These are phyloP conservation scores for Guyanaporus albipodus DNA, from an alignment of 768 basidiomycete genomes.

Conservation along the genomic window DNA sequence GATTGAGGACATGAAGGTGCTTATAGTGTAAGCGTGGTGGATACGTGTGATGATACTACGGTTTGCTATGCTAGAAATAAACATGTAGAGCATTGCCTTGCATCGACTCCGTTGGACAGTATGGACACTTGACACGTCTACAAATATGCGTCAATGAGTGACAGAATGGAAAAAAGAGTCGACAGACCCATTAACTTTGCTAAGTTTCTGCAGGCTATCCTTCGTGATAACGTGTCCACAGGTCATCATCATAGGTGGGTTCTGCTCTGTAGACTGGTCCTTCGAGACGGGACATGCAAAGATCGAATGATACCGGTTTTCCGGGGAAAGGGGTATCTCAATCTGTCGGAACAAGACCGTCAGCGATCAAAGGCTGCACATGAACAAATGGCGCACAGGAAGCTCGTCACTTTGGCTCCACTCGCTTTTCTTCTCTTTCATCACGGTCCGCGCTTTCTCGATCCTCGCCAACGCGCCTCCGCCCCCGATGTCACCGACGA, in stretches of 20 bases:
- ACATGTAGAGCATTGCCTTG: slow-evolving; percentile 55
- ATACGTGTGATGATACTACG: not conserved
- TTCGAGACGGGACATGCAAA: slow-evolving; percentile 98
- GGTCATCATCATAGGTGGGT: slow-evolving; percentile 97
- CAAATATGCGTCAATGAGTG: not conserved
- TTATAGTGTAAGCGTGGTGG: slow-evolving; percentile 11
- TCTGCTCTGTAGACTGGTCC: slow-evolving; percentile 88
- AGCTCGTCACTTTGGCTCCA: slow-evolving; percentile 89
- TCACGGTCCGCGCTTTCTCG: slow-evolving; percentile 90
- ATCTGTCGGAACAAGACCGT: slow-evolving; percentile 50
- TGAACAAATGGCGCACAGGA: slow-evolving; percentile 49
- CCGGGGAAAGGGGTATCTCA: slow-evolving; percentile 83
- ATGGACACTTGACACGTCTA: slow-evolving; percentile 94
- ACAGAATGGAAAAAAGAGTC: slow-evolving; percentile 9
- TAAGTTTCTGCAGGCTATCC: slow-evolving; percentile 86
- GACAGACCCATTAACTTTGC: slow-evolving; percentile 80
- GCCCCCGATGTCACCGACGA: slow-evolving; percentile 90
- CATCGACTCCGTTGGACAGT: slow-evolving; percentile 82
- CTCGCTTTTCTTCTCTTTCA: slow-evolving; percentile 90
- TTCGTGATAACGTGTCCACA: slow-evolving; percentile 96
- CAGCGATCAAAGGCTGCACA: not conserved
- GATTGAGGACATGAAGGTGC: not conserved
- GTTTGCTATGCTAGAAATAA: slow-evolving; percentile 46
- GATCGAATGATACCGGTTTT: slow-evolving; percentile 92
- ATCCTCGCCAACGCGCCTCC: slow-evolving; percentile 89